Base-by-base conservation (phyloP, 768 basidiomycete species). In the Cystofilobasidium capitatum region DNA sequence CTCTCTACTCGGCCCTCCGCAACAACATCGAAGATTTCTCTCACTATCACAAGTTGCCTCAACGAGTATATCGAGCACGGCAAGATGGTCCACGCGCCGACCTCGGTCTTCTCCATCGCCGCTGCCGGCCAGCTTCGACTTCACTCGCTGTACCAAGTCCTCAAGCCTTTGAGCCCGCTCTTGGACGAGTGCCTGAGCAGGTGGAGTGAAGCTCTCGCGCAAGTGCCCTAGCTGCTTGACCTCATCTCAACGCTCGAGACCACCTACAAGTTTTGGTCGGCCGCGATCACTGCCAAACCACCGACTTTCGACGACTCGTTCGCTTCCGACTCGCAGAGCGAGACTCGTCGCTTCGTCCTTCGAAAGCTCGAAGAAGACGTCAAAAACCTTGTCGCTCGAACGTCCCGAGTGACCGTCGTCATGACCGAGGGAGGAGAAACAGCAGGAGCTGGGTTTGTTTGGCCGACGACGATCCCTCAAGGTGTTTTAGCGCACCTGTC, bases 131-230 rank as follows among this genome's bases (percentile, higher is more conserved):
- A 6, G 20, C 22, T 60, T 4, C 71, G 70, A 7, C 68, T 71
- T 29, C 74, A 78, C 7, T 70, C 78, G 16, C 83, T 81, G 2
- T 71, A 73, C 9, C 79, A 81, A 59, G 73, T 84, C 0, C 78
- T 86, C 22, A 77, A 76, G 9, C 79, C 82, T 0, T 76, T 86
- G 2, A 73, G 79, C 3, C 79, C 76, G 3, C 75, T 84, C 14
- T 75, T 85, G 57, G 79, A 80, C 44, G 82, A 85, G 85, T 86
- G 79, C 60, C 71, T 86, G 9, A 79, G 79, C 6, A 83, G 84
- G 3, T 86, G 85, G 76, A 84, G 85, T 74, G 81, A 83, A 51
- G 81, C 81, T 0, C 75, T 82, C 13, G 75, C 78, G 2, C 79
- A 75, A 31, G 79, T 83, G 66, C 83, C 83, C 0, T 73, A 77